Base-by-base conservation (phyloP, 805 yeast species). In the Saturnispora gosingensis region DNA sequence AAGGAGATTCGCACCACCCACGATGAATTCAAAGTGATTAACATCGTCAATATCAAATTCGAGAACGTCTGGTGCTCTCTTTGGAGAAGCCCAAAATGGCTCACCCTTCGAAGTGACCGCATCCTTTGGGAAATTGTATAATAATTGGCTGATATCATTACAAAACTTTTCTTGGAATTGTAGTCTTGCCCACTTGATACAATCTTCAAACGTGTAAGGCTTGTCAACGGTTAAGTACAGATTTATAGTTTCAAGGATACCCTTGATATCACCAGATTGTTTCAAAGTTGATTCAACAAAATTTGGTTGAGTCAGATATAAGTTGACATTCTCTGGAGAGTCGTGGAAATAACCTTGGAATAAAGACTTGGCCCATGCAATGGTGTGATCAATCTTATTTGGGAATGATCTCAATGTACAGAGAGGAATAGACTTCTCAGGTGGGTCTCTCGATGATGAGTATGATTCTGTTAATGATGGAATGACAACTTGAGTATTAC, bases 361-460 rank as follows among this genome's bases (percentile, higher is more conserved):
- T 64, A 88, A 75, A 18, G 89, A 82, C 72, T 95, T 95, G 15
- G 98, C 96, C 99, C 99, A 93, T 5, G 99, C 98, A 71, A 93
- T 93, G 1, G 99, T 93, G 66, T 93, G 99, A 67, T 93, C 99
- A 61, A 93, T 93, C 71, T 91, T 91, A 70, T 89, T 87, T 52
- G 99, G 99, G 83, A 93, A 93, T 3, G 96, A 87, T 71, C 98
- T 83, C 65, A 93, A 76, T 2, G 99, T 93, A 77, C 99, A 93
- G 63, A 93, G 76, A 32, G 99, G 99, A 63, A 93, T 90, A 3
- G 96, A 82, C 70, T 89, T 89, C 73, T 93, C 99, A 38, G 99
- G 99, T 43, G 99, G 99, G 70, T 93, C 99, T 67, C 88, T 95
- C 11, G 96, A 87, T 2, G 97, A 86, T 3, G 97, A 87, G 70